Base-by-base conservation (phyloP, 257 asterid genomes). In the Solanum sitiens region DNA sequence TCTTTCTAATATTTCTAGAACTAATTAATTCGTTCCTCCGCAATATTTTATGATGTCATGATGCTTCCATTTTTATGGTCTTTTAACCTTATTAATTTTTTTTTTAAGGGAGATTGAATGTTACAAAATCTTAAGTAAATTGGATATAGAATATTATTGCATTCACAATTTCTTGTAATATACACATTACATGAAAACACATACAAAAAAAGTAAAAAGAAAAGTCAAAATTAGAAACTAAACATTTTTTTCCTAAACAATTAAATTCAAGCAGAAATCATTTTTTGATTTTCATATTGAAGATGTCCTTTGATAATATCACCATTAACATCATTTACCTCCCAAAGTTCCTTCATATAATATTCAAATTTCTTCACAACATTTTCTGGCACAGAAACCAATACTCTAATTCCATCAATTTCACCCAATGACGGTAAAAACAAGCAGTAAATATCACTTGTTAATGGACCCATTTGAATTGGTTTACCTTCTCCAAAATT, bases 401-500 rank as follows among this genome's bases (percentile, higher is more conserved):
- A 92, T 16, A 96, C 99, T 91, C 92, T 89, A 86, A 91, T 90
- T 0, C 91, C 93, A 14, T 92, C 90, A 12, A 18, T 12, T 3
- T 93, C 96, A 33, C 93, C 95, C 7, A 67, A 33, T 2, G 94
- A 92, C 0, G 98, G 99, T 74, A 95, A 83, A 45, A 96, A 95
- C 53, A 95, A 87, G 85, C 98, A 96, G 87, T 95, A 95, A 68
- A 94, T 88, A 86, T 93, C 95, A 82, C 99, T 95, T 2, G 91
- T 91, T 21, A 96, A 27, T 65, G 98, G 93, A 0, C 98, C 98
- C 99, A 96, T 93, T 23, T 92, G 94, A 21, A 94, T 39, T 3
- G 98, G 92, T 84, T 90, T 94, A 13, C 99, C 99, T 89, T 89
- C 90, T 20, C 99, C 99, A 27, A 96, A 95, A 87, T 96, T 95